Conservation (phyloP, 495 filamentous ascomycete species). For the Hypoxylon subgilvum region DNA sequence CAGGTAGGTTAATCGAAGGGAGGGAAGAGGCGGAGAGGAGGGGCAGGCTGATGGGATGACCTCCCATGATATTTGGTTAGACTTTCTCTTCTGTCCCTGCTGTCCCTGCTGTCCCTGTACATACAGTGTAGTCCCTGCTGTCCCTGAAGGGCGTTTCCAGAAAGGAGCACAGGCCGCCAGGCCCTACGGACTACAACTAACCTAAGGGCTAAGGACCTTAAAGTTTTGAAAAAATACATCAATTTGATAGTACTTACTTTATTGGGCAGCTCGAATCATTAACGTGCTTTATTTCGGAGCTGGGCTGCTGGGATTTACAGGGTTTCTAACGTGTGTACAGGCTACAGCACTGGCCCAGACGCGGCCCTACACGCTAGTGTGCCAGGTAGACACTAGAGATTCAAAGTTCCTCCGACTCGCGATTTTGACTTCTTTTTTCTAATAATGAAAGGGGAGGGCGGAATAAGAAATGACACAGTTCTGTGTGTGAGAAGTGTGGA, state of each 20-base stretch:
- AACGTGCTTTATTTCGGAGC: too few species aligned
- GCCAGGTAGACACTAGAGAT: conserved; percentile 38
- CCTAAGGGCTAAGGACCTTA: too few species aligned
- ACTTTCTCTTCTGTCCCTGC: background rate
- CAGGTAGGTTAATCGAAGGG: conserved; percentile 32
- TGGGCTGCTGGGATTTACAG: too few species aligned
- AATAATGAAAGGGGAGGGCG: conserved; percentile 35
- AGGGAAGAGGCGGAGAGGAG: conserved; percentile 37
- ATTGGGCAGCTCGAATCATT: conserved; percentile 31
- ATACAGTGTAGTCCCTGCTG: too few species aligned
- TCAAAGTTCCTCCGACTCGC: conserved; percentile 28
- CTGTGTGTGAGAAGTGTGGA: conserved; percentile 39
- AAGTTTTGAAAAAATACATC: too few species aligned
- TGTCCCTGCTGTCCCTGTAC: background rate
- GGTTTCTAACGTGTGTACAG: too few species aligned
- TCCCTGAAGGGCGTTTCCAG: background rate
- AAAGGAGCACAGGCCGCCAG: background rate
- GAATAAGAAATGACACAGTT: conserved; percentile 36
- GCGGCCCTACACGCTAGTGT: conserved; percentile 28
- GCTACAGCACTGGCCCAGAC: conserved; percentile 27
- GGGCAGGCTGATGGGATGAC: conserved; percentile 40
- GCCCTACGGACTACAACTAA: too few species aligned
- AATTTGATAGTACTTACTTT: conserved; percentile 28
- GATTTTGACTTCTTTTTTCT: too few species aligned
- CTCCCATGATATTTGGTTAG: conserved; percentile 17